Conservation (phyloP, 371 early-diverging fungal genomes). For the Encephalitozoon cuniculi region DNA sequence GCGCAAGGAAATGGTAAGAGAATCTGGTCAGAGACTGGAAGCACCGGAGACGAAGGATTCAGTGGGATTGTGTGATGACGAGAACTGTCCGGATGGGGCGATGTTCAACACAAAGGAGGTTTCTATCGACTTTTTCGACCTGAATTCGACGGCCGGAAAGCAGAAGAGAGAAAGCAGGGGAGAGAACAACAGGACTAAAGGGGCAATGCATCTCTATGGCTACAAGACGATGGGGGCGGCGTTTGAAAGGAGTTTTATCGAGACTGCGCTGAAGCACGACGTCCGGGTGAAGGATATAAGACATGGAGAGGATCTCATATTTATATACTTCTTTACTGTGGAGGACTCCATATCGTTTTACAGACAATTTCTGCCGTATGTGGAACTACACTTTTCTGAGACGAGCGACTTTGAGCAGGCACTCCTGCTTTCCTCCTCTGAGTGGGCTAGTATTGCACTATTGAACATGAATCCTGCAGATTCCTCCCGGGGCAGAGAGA, state of each 20-base stretch:
- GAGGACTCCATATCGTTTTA: constrained; percentile 48
- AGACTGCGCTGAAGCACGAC: constrained; percentile 25
- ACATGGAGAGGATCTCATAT: not conserved
- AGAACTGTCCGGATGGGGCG: not conserved
- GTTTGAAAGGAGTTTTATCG: constrained; percentile 13
- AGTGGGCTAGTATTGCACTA: not conserved
- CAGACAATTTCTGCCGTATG: constrained; percentile 28
- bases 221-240: not conserved
- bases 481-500: not conserved
- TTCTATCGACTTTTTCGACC: constrained; percentile 1
- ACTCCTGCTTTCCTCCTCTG: not conserved
- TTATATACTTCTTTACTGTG: constrained; percentile 31
- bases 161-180: not conserved
- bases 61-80: not conserved
- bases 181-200: not conserved
- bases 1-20: not conserved
- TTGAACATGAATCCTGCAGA: not conserved
- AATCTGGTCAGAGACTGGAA: not conserved
- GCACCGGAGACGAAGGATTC: not conserved
- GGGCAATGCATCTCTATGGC: not conserved
- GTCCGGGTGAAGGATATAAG: constrained; percentile 32
- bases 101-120: not conserved
- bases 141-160: not conserved
- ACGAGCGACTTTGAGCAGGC: not conserved
- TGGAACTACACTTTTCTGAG: constrained; percentile 30